Base-by-base conservation (phyloP, 176 grass and related monocot species). In the Stipa capillata region DNA sequence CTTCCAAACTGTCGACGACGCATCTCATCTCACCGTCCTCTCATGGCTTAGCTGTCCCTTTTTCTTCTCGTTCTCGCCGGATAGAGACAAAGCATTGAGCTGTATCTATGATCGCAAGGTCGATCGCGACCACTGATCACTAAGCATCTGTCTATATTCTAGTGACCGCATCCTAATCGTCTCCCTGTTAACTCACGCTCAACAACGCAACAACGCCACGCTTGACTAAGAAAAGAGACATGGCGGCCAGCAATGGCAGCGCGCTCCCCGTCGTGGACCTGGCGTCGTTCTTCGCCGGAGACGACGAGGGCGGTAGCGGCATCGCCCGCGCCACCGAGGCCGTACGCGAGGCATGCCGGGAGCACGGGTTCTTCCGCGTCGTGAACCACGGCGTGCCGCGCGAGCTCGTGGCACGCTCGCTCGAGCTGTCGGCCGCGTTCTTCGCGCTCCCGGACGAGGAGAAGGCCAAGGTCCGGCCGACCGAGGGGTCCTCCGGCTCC, bases 311-410 rank as follows among this genome's bases (percentile, higher is more conserved):
- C 12, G 24, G 17, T n/a, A n/a, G 5, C 54, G 55, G 25, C 73
- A 17, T 12, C 23, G 42, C 62, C 14, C 24, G 60, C 8, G 81
- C 69, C 44, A 69, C 82, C 16, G 76, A 54, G 51, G 77, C 68
- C 43, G 36, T 81, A 44, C 57, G 82, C 42, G 20, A 71, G 69
- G 81, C 69, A 24, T 89, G 76, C 87, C 14, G 17, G 4, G 48
- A 59, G 0, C 59, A 84, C 53, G 82, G 82, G 15, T 84, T 89
- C 68, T 89, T 89, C 76, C 75, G 87, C 62, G 45, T 50, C 34
- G 61, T 89, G 25, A 89, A 89, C 87, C 87, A 81, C 70, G 81
- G 69, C 33, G 21, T 89, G 60, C 48, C 62, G 69, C 0, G 4
- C 5, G 33, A 81, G 34, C 69, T 81, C 42, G 69, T 85, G 69